phyloP scores from a whole-genome alignment of 192 early-diverging fungal species.

The Paraglomus occultum region DNA sequence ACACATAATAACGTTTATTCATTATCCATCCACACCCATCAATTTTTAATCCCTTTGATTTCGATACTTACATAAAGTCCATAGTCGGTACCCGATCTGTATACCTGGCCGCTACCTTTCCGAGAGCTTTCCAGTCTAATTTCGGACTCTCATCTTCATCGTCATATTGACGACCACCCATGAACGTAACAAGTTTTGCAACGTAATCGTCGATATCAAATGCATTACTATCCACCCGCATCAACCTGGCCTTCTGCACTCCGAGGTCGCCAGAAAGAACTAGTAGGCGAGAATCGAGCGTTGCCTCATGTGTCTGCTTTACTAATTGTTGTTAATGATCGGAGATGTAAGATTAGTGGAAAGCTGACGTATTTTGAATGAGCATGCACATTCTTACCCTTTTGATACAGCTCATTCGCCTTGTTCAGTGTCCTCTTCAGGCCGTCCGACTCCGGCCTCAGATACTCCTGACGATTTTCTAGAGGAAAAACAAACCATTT shows the following conservation, averaged over 20 bases:
- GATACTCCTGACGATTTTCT: constrained; percentile 43
- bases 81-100: constrained; percentile 61
- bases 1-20: constrained; percentile 17
- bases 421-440: constrained; percentile 35
- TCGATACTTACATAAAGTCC: constrained; percentile 69
- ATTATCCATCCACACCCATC: background rate
- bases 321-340: constrained; percentile 46
- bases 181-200: constrained; percentile 50
- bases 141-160: constrained; percentile 42
- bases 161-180: constrained; percentile 51
- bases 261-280: constrained; percentile 71
- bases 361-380: background rate
- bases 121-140: constrained; percentile 63
- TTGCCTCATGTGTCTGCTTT: constrained; percentile 78
- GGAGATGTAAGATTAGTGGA: background rate
- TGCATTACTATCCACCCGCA: constrained; percentile 69
- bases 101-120: constrained; percentile 50
- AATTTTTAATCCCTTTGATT: background rate
- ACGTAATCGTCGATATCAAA: constrained; percentile 82
- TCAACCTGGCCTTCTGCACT: constrained; percentile 71
- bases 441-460: constrained; percentile 37
- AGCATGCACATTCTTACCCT: constrained; percentile 30
- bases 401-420: constrained; percentile 39
- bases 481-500: background rate
- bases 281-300: constrained; percentile 82